Conservation (phyloP, 352 stramenopile genomes). For the Thraustochytrium sp. region DNA sequence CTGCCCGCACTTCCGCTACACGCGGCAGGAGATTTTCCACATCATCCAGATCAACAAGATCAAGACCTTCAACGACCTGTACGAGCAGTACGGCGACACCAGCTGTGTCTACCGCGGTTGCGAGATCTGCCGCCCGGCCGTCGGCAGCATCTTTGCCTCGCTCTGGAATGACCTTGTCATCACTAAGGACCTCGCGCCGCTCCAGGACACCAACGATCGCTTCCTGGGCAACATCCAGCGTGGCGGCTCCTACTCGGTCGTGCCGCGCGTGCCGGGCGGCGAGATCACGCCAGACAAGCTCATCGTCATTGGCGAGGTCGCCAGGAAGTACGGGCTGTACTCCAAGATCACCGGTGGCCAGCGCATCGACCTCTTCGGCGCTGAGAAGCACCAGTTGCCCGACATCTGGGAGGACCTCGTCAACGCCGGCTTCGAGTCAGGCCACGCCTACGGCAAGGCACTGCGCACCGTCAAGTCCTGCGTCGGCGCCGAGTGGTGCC, state of each 20-base stretch:
- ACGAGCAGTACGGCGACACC: constrained; percentile 66
- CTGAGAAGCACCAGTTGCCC: constrained; percentile 78
- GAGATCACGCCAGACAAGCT: constrained; percentile 81
- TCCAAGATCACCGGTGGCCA: constrained; percentile 88
- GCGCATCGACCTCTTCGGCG: constrained; percentile 82
- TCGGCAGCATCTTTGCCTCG: constrained; percentile 79
- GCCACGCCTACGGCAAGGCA: constrained; percentile 84
- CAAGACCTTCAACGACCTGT: constrained; percentile 74
- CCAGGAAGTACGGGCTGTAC: constrained; percentile 81
- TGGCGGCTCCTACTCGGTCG: constrained; percentile 81
- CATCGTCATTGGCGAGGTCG: constrained; percentile 74
- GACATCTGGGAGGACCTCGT: constrained; percentile 84
- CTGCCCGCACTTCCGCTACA: constrained; percentile 82
- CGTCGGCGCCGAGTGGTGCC: constrained; percentile 82
- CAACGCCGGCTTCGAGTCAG: constrained; percentile 76
- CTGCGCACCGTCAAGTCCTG: constrained; percentile 85
- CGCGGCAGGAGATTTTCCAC: constrained; percentile 76
- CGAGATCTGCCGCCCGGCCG: constrained; percentile 82
- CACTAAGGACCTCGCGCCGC: constrained; percentile 62
- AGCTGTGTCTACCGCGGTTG: constrained; percentile 66
- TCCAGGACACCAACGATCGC: constrained; percentile 86
- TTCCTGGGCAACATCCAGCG: constrained; percentile 85
- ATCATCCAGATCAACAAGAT: constrained; percentile 70
- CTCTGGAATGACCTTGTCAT: constrained; percentile 77
- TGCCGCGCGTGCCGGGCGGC: constrained; percentile 77